phyloP scores from a whole-genome alignment of 2,329 filamentous ascomycete genomes.

The Coniella vitis region DNA sequence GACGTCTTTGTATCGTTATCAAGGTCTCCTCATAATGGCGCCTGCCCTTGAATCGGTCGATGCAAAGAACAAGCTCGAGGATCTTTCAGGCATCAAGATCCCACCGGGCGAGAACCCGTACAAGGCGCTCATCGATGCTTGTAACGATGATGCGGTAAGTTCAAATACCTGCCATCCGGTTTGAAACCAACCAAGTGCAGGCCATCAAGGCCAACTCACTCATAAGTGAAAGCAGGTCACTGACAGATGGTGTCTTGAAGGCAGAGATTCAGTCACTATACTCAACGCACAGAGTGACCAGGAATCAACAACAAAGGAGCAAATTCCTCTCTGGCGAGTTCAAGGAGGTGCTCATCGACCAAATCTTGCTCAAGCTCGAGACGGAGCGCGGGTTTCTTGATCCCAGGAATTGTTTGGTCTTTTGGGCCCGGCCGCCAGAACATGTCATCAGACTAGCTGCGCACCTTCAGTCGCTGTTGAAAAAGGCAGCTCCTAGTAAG shows the following conservation, averaged over 20 bases:
- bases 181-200: too few species aligned
- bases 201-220: too few species aligned
- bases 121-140: slow-evolving; percentile 62
- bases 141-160: slow-evolving; percentile 59
- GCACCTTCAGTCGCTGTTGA: slow-evolving; percentile 61
- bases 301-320: slow-evolving; percentile 68
- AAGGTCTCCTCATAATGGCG: slow-evolving; percentile 23
- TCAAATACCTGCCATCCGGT: neutral
- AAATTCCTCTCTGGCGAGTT: slow-evolving; percentile 67
- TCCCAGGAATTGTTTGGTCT: slow-evolving; percentile 71
- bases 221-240: neutral
- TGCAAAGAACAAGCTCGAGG: slow-evolving; percentile 44
- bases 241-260: slow-evolving; percentile 31
- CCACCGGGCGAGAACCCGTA: slow-evolving; percentile 65
- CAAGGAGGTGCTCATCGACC: slow-evolving; percentile 66
- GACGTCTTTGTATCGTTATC: too few species aligned
- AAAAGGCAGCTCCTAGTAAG: slow-evolving; percentile 62
- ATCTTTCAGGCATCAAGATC: slow-evolving; percentile 44
- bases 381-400: slow-evolving; percentile 67
- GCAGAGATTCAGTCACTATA: slow-evolving; percentile 66
- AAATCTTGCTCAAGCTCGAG: slow-evolving; percentile 64
- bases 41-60: slow-evolving; percentile 33
- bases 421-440: slow-evolving; percentile 79
- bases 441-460: slow-evolving; percentile 62
- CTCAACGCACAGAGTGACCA: slow-evolving; percentile 61